Conservation (phyloP, 176 grass and related monocot species). For the Phragmites australis region DNA sequence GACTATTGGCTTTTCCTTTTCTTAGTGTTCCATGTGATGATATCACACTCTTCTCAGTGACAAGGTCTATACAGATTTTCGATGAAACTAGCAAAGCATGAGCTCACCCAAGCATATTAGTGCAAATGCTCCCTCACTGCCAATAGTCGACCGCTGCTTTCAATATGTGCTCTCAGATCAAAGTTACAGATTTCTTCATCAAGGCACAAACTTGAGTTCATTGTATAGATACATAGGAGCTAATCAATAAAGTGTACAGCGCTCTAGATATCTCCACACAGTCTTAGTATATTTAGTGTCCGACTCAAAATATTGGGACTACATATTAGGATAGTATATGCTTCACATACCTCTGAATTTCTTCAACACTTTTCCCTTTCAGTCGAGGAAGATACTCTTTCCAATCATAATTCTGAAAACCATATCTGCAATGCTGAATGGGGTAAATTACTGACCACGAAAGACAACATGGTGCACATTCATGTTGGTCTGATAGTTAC, state of each 20-base stretch:
- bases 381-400: constrained; percentile 90
- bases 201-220: not conserved
- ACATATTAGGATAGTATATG: constrained; percentile 19
- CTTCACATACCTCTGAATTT: constrained; percentile 81
- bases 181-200: not conserved
- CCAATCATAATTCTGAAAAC: constrained; percentile 98
- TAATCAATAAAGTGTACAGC: not conserved
- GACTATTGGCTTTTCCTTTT: not conserved
- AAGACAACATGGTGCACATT: not conserved
- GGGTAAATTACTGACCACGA: not conserved
- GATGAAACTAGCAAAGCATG: not conserved
- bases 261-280: not conserved
- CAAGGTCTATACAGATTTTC: not conserved
- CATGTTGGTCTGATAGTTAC: constrained; percentile 1
- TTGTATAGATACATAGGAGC: not conserved
- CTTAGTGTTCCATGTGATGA: not conserved
- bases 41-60: not conserved
- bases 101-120: not conserved
- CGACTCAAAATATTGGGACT: constrained; percentile 8
- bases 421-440: constrained; percentile 59
- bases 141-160: not conserved
- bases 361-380: constrained; percentile 81
- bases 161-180: not conserved
- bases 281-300: not conserved
- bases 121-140: not conserved